Conservation (phyloP, 352 stramenopile species). For the Proteromonas lacertae region DNA sequence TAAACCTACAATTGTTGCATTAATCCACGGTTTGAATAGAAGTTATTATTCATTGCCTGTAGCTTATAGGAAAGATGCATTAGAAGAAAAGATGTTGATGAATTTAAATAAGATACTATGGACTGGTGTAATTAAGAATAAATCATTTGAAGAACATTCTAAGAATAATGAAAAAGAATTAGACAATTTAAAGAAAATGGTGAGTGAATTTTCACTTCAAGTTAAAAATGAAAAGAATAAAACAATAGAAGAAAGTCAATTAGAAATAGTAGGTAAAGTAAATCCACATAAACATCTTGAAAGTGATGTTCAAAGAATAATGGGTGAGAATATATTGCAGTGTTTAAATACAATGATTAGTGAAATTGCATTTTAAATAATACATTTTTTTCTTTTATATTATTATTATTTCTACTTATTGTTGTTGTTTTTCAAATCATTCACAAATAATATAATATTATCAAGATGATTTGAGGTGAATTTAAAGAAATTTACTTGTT, state of each 20-base stretch:
- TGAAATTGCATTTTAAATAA: conserved; percentile 93
- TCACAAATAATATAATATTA: too few species aligned
- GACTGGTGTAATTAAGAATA: conserved; percentile 62
- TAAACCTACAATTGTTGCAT: conserved; percentile 86
- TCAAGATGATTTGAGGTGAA: too few species aligned
- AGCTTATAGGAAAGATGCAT: conserved; percentile 68
- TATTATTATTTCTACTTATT: too few species aligned
- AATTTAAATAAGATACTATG: conserved; percentile 93
- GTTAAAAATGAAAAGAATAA: conserved; percentile 72
- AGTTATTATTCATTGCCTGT: conserved; percentile 92
- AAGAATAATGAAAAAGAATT: conserved; percentile 54
- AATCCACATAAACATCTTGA: conserved; percentile 68
- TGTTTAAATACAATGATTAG: conserved; percentile 87
- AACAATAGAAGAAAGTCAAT: conserved; percentile 67
- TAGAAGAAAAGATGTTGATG: conserved; percentile 98
- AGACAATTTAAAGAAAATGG: conserved; percentile 65
- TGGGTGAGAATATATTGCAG: conserved; percentile 90
- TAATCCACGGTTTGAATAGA: conserved; percentile 91
- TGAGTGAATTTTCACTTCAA: conserved; percentile 81
- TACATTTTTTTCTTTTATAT: too few species aligned
- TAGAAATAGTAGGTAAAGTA: conserved; percentile 86
- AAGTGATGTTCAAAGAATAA: conserved; percentile 69
- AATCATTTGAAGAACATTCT: conserved; percentile 75
- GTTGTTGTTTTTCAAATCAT: too few species aligned
- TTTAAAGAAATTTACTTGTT: too few species aligned